Percentiles rank a stretch among this genome's conserved stretches.
These are phyloP conservation scores for Tilletia caries DNA, from an alignment of 1,284 basidiomycete genomes.

Conservation along the genomic window DNA sequence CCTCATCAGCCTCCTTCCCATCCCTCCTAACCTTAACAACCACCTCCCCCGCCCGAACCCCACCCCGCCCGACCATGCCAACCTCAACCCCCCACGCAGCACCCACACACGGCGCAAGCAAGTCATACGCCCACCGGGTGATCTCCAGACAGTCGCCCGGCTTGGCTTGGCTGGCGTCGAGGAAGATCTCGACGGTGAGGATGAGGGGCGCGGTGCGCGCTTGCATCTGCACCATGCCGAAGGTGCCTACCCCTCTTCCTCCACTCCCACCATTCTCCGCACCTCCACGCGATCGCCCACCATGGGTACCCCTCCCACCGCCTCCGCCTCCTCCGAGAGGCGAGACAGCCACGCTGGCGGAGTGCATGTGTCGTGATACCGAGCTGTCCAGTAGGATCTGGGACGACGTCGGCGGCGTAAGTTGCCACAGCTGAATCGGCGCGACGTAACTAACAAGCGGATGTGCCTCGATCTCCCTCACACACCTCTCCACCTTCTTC, in stretches of 20 bases:
- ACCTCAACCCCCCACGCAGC: slow-evolving; percentile 35
- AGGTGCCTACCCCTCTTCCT: slow-evolving; percentile 26
- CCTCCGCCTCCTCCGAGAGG: neutral
- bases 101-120: slow-evolving; percentile 38
- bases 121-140: slow-evolving; percentile 46
- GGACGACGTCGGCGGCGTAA: slow-evolving; percentile 44
- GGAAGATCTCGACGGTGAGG: slow-evolving; percentile 36
- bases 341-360: neutral
- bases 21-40: slow-evolving; percentile 41
- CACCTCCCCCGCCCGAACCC: slow-evolving; percentile 44
- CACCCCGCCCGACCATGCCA: slow-evolving; percentile 43
- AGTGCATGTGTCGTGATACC: neutral
- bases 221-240: slow-evolving; percentile 36
- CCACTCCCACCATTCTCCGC: slow-evolving; percentile 15
- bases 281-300: neutral
- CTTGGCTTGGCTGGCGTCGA: slow-evolving; percentile 30
- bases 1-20: slow-evolving; percentile 32
- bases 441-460: slow-evolving; percentile 38
- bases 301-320: neutral
- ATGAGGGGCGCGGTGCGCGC: slow-evolving; percentile 30
- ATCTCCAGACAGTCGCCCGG: slow-evolving; percentile 42
- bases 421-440: slow-evolving; percentile 46
- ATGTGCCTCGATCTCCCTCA: slow-evolving; percentile 35
- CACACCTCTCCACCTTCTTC: neutral
- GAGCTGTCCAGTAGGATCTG: neutral